Conservation (phyloP, 2,329 filamentous ascomycete species). For the Colletotrichum costaricense region DNA sequence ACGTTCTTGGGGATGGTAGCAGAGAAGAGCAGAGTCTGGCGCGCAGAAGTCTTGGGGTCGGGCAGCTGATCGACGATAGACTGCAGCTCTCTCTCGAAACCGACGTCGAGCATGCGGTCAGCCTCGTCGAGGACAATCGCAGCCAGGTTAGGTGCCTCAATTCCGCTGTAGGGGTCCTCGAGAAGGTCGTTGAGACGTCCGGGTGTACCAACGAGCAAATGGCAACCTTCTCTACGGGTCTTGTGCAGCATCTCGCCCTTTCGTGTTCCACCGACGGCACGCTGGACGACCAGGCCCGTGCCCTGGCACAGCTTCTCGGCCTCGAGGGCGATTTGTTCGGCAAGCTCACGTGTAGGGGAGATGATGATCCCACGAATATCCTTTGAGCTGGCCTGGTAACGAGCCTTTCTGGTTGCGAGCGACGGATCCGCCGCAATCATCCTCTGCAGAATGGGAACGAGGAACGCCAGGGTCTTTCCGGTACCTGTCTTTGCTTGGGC, state of each 20-base stretch:
- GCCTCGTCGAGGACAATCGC: constrained; percentile 97
- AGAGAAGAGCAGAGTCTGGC: constrained; percentile 95
- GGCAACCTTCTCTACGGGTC: constrained; percentile 82
- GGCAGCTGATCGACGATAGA: constrained; percentile 74
- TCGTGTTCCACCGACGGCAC: constrained; percentile 91
- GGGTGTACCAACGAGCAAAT: constrained; percentile 90
- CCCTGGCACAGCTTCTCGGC: constrained; percentile 73
- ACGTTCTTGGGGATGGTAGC: constrained; percentile 91
- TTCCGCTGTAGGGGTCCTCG: constrained; percentile 69
- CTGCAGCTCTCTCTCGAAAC: constrained; percentile 75
- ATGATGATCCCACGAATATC: constrained; percentile 79
- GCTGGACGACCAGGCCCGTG: constrained; percentile 76
- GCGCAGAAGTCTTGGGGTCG: constrained; percentile 67
- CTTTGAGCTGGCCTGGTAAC: constrained; percentile 53
- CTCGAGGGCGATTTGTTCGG: constrained; percentile 84
- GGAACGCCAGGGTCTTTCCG: constrained; percentile 94
- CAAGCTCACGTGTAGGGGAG: constrained; percentile 84
- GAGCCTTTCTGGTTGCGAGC: constrained; percentile 61
- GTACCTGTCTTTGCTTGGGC: constrained; percentile 98
- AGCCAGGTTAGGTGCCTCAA: constrained; percentile 83
- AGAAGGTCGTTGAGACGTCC: constrained; percentile 88
- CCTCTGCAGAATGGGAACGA: constrained; percentile 85
- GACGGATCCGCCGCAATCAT: constrained; percentile 74
- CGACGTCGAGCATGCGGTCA: constrained; percentile 98
- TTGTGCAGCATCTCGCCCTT: constrained; percentile 75